phyloP scores from a whole-genome alignment of 805 yeast genomes.

The Saccharomycopsis schoenii region DNA sequence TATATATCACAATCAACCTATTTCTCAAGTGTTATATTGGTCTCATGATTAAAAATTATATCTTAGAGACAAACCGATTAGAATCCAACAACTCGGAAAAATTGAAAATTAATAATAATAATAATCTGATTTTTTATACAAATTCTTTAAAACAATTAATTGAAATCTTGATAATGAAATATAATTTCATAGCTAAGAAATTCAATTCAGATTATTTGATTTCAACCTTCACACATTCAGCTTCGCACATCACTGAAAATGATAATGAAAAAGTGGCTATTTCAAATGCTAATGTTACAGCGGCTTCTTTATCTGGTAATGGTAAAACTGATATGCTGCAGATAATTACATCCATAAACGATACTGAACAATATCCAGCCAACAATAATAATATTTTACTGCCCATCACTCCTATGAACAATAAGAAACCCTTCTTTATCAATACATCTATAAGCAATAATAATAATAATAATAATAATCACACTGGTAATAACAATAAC shows the following conservation, averaged over 20 bases:
- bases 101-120: not conserved
- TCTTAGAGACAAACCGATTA: slow-evolving; percentile 3
- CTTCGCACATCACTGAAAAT: not conserved
- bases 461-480: not conserved
- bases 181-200: slow-evolving; percentile 7
- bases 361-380: not conserved
- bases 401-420: not conserved
- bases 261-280: not conserved
- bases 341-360: not conserved
- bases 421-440: not conserved
- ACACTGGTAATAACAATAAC: not conserved
- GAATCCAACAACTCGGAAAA: not conserved
- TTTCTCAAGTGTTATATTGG: slow-evolving; percentile 19
- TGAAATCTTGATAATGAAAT: slow-evolving; percentile 11
- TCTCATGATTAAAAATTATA: slow-evolving; percentile 6
- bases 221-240: not conserved
- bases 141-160: slow-evolving; percentile 8
- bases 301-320: not conserved
- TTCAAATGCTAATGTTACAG: not conserved
- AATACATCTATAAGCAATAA: not conserved
- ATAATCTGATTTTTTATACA: slow-evolving; percentile 8
- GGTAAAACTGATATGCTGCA: not conserved
- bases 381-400: not conserved
- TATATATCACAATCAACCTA: slow-evolving; percentile 38
- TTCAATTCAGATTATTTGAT: slow-evolving; percentile 1